Evolutionary conservation across 257 asterid species (phyloP).

Genomic region (Solanum paucissectum): DNA sequence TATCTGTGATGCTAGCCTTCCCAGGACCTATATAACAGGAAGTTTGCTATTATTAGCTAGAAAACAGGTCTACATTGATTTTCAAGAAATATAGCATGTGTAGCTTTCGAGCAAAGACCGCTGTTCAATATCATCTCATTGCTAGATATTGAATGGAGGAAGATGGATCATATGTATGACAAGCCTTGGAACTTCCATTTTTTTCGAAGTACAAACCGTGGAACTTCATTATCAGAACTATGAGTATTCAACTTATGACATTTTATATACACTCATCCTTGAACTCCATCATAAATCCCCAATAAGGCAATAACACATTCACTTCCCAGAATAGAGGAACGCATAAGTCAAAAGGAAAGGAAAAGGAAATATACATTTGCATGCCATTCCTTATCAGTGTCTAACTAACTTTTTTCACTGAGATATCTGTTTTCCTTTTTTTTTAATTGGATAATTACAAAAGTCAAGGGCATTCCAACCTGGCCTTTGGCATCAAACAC

Average conservation of each 20-base stretch:
- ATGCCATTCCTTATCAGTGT: background rate
- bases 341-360: background rate
- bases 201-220: background rate
- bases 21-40: slow-evolving; percentile 49
- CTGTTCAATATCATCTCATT: background rate
- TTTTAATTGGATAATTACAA: background rate
- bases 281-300: background rate
- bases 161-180: background rate
- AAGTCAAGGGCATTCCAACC: slow-evolving; percentile 25
- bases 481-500: slow-evolving; percentile 94
- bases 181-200: background rate
- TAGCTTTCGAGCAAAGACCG: background rate
- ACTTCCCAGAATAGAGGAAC: background rate
- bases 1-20: slow-evolving; percentile 84
- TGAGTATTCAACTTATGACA: background rate
- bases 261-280: background rate
- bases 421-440: background rate
- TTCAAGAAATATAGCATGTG: background rate
- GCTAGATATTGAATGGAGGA: background rate
- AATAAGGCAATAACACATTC: background rate
- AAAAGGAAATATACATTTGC: background rate
- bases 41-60: background rate
- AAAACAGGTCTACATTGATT: background rate
- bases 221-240: background rate
- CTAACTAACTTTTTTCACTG: background rate